A percentile compares a stretch with the other conserved stretches of the same genome.
These are phyloP conservation scores for Pythium monospermum DNA, from an alignment of 352 stramenopile species.

Conservation along the genomic window DNA sequence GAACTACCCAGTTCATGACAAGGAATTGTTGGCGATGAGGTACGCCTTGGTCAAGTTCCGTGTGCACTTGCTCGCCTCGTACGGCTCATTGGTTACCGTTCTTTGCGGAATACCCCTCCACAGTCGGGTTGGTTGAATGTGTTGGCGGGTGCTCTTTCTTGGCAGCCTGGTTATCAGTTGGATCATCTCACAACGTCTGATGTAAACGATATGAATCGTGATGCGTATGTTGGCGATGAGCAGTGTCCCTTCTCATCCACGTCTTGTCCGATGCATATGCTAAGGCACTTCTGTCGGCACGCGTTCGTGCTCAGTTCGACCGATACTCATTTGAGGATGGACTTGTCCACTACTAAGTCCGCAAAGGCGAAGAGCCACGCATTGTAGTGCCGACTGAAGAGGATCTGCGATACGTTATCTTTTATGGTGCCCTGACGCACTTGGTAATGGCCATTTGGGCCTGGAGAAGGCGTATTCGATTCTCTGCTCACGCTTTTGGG, in stretches of 20 bases:
- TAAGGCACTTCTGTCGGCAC: not conserved
- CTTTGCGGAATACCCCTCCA: constrained; percentile 7
- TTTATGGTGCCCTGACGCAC: constrained; percentile 13
- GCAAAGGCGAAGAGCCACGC: not conserved
- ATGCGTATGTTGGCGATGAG: not conserved
- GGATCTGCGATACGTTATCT: constrained; percentile 19
- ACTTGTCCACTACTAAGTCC: constrained; percentile 1
- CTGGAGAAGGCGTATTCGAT: constrained; percentile 21
- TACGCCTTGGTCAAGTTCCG: constrained; percentile 6
- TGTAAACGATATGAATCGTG: not conserved
- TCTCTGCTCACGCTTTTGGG: constrained; percentile 5
- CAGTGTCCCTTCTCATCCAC: not conserved
- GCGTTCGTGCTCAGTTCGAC: constrained; percentile 3
- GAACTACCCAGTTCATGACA: constrained; percentile 12
- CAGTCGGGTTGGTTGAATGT: not conserved
- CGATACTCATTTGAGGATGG: constrained; percentile 1
- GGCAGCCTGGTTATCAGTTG: not conserved
- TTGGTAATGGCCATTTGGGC: constrained; percentile 6
- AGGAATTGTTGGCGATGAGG: constrained; percentile 9
- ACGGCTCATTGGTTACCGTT: constrained; percentile 3
- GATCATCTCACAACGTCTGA: constrained; percentile 1
- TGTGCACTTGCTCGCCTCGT: not conserved
- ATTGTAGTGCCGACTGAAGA: constrained; percentile 11
- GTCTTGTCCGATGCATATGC: not conserved
- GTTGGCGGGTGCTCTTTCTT: constrained; percentile 1